A percentile compares a stretch with the other conserved stretches of the same genome.
phyloP scores from a whole-genome alignment of 306 rosid genomes.

The Cucumis melo region DNA sequence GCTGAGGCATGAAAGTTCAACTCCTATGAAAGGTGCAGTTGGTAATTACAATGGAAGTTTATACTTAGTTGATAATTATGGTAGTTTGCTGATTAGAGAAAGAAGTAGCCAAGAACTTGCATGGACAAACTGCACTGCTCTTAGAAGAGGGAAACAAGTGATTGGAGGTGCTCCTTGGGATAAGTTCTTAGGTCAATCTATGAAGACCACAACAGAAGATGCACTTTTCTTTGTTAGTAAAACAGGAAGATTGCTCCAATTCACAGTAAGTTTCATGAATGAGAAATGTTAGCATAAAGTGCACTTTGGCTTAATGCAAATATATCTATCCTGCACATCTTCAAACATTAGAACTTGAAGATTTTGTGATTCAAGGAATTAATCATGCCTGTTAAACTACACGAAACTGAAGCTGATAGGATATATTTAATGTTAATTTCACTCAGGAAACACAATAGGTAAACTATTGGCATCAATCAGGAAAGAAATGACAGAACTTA shows the following conservation, averaged over 20 bases:
- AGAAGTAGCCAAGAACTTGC: constrained; percentile 43
- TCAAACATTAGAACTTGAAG: too few species aligned
- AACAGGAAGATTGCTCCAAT: constrained; percentile 62
- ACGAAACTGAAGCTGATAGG: too few species aligned
- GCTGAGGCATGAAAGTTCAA: constrained; percentile 72
- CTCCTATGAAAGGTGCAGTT: constrained; percentile 53
- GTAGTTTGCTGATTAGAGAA: constrained; percentile 74
- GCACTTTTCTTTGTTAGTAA: constrained; percentile 73
- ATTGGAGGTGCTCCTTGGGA: constrained; percentile 88
- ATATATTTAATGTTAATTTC: too few species aligned
- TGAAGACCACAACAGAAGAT: constrained; percentile 55
- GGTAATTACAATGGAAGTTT: constrained; percentile 86
- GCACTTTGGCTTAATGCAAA: too few species aligned
- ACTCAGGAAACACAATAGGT: neutral
- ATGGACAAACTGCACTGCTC: constrained; percentile 68
- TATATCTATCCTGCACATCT: too few species aligned
- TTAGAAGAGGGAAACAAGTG: constrained; percentile 48
- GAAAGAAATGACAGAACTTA: neutral
- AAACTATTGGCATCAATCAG: neutral
- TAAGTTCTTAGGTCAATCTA: constrained; percentile 35
- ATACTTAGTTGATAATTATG: constrained; percentile 51
- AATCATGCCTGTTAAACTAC: too few species aligned
- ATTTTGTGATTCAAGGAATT: too few species aligned
- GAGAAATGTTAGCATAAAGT: too few species aligned
- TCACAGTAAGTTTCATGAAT: constrained; percentile 40